Base-by-base conservation (phyloP, 2,329 filamentous ascomycete species). In the Alternaria solani region DNA sequence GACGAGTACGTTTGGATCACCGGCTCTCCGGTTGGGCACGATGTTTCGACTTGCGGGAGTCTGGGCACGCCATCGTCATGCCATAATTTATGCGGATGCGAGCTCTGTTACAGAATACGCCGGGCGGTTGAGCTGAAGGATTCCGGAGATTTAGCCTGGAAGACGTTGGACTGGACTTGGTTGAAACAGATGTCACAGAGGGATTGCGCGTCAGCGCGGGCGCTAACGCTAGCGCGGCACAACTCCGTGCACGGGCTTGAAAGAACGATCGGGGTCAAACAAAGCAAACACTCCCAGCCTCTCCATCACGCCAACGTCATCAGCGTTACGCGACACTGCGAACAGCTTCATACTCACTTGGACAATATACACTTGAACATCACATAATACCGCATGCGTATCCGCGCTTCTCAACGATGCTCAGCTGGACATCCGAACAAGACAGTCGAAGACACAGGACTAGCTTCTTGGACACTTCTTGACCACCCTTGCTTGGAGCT, bases 401-500 rank as follows among this genome's bases (percentile, higher is more conserved):
- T 47, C 52, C 32, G 49, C 23, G n/a, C n/a, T 34, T 38, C 54
- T 62, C 52, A 66, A 64, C 26, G 32, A 75, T 77, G 70, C 41
- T 63, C 57, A 48, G 28, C 57, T 56, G 39, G 44, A 51, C 51
- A 52, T 34, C 48, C 55, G 51, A 41, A 59, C 55, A 51, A 48
- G 55, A 53, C 56, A 43, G 56, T 61, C 60, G 39, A 66, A 69
- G 59, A 59, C 59, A 61, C 47, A 65, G 54, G 55, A 67, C 51
- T 55, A 61, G 69, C 32, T 70, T 69, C 63, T 54, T 72, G 49
- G 67, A 72, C 55, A 69, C 66, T 48, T 67, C 66, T 58, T 74
- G 68, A 69, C 59, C 41, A 48, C 65, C 72, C 73, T 73, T 74
- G 63, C 71, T 68, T 72, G 57, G 44, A 49, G 53, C 55, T 61